A percentile compares a stretch with the other conserved stretches of the same genome.
These are phyloP conservation scores for Phytophthora idaei DNA, from an alignment of 352 stramenopile species.

Conservation along the genomic window DNA sequence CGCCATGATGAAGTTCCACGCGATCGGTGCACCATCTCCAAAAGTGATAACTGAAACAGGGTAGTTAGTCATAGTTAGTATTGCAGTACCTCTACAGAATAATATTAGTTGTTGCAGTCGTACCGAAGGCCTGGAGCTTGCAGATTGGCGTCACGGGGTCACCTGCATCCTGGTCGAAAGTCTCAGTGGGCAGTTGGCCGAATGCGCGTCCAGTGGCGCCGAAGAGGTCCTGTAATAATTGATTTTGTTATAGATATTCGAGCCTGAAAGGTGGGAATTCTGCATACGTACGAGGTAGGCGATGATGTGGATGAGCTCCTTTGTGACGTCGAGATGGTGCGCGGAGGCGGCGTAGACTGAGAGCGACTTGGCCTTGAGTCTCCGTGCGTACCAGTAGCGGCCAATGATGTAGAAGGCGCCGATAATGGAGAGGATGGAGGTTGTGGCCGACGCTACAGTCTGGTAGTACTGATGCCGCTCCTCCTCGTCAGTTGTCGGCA, in stretches of 20 bases:
- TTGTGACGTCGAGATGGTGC: conserved; percentile 81
- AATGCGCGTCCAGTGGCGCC: conserved; percentile 76
- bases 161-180: conserved; percentile 61
- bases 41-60: conserved; percentile 75
- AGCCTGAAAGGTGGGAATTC: not conserved
- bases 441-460: conserved; percentile 66
- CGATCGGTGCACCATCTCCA: conserved; percentile 72
- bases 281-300: conserved; percentile 56
- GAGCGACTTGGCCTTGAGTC: conserved; percentile 52
- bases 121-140: conserved; percentile 77
- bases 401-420: conserved; percentile 85
- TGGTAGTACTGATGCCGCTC: conserved; percentile 41
- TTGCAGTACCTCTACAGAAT: not conserved
- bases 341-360: conserved; percentile 45
- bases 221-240: conserved; percentile 61
- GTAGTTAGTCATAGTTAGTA: conserved; percentile 3
- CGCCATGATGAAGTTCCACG: conserved; percentile 88
- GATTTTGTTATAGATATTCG: not conserved
- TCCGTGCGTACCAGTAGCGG: conserved; percentile 77
- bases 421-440: conserved; percentile 81
- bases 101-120: not conserved
- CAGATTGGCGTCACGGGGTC: conserved; percentile 64
- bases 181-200: conserved; percentile 65
- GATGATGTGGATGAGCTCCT: conserved; percentile 87
- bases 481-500: conserved; percentile 19